These are phyloP conservation scores for Sphaerulina musiva DNA, from an alignment of 2,329 filamentous ascomycete species.

Conservation along the genomic window DNA sequence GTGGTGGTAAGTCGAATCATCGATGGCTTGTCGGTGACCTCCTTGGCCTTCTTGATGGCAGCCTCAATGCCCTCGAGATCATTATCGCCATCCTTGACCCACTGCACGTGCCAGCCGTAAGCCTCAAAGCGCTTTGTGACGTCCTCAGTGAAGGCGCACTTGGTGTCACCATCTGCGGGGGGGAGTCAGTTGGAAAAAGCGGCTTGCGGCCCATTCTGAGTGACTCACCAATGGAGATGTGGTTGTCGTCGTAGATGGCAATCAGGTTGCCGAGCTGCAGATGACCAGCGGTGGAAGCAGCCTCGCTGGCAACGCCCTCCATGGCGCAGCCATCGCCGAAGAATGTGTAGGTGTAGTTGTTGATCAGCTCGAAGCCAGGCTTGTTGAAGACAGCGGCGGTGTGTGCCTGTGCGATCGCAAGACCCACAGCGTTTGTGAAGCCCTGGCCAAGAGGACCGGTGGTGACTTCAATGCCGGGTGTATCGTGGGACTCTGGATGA, in stretches of 20 bases:
- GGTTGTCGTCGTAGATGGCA: slow-evolving; percentile 96
- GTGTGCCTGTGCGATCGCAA: slow-evolving; percentile 93
- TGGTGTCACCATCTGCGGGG: slow-evolving; percentile 77
- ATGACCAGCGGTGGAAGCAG: slow-evolving; percentile 86
- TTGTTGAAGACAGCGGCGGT: slow-evolving; percentile 92
- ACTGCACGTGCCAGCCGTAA: slow-evolving; percentile 90
- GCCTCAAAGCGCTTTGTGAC: slow-evolving; percentile 90
- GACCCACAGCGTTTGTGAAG: slow-evolving; percentile 93
- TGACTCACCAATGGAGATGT: slow-evolving; percentile 69
- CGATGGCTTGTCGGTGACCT: slow-evolving; percentile 91
- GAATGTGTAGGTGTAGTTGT: slow-evolving; percentile 97
- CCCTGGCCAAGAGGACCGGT: slow-evolving; percentile 96
- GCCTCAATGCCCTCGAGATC: slow-evolving; percentile 83
- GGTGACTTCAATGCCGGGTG: slow-evolving; percentile 93
- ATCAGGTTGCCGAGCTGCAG: slow-evolving; percentile 97
- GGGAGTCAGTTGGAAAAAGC: slow-evolving; percentile 13
- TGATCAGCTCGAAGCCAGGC: slow-evolving; percentile 79
- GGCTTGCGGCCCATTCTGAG: neutral
- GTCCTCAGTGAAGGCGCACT: slow-evolving; percentile 94
- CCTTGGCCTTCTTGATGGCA: slow-evolving; percentile 77
- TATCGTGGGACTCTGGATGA: slow-evolving; percentile 94
- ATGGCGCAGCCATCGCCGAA: slow-evolving; percentile 97
- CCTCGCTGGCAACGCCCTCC: slow-evolving; percentile 95
- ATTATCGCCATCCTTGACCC: slow-evolving; percentile 79
- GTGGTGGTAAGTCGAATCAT: slow-evolving; percentile 96